phyloP scores from a whole-genome alignment of 768 basidiomycete genomes.

The Agaricus blazei region DNA sequence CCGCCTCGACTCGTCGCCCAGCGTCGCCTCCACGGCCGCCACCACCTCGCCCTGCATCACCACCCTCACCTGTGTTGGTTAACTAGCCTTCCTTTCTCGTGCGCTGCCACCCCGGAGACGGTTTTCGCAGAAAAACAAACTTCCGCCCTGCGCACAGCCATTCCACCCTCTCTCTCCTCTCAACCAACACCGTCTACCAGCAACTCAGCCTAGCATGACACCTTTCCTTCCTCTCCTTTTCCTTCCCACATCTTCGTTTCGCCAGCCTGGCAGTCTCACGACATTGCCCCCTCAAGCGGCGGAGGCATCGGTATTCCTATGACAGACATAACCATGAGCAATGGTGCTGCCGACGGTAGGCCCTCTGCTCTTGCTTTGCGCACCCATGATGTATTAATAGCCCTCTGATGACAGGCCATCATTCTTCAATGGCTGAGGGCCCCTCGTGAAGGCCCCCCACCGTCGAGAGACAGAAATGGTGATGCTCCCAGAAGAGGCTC shows the following conservation, averaged over 20 bases:
- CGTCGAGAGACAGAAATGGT: conserved; percentile 34
- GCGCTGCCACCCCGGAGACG: conserved; percentile 11
- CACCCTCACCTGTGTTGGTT: conserved; percentile 31
- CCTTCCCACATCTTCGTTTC: conserved; percentile 16
- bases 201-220: background rate
- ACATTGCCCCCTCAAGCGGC: conserved; percentile 58
- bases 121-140: background rate
- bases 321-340: conserved; percentile 36
- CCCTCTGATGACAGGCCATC: background rate
- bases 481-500: conserved; percentile 63
- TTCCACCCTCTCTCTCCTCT: conserved; percentile 1
- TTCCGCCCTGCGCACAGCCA: background rate
- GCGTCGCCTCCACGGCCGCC: conserved; percentile 25
- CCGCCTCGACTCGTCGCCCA: background rate
- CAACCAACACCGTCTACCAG: background rate
- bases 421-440: conserved; percentile 25
- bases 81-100: conserved; percentile 18
- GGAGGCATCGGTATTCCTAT: conserved; percentile 70
- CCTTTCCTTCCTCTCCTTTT: conserved; percentile 16
- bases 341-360: conserved; percentile 40
- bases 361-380: background rate
- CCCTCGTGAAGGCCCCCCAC: conserved; percentile 41
- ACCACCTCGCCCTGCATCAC: conserved; percentile 9
- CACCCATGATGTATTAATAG: background rate
- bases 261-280: conserved; percentile 82